phyloP scores from a whole-genome alignment of 805 yeast species.

The Metschnikowia anglica region DNA sequence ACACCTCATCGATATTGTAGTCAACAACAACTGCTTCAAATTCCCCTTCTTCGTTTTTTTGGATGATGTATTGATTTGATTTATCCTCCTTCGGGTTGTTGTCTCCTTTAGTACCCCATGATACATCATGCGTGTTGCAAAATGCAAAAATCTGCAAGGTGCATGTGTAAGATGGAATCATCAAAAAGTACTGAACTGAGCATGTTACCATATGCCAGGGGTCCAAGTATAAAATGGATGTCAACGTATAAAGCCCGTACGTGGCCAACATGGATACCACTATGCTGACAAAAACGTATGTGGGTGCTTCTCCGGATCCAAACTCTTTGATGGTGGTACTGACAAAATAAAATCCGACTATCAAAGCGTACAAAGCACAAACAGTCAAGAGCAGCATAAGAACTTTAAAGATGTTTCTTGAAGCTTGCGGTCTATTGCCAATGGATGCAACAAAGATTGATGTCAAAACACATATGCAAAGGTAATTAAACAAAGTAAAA shows the following conservation, averaged over 20 bases:
- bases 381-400: slow-evolving; percentile 71
- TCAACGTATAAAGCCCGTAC: slow-evolving; percentile 80
- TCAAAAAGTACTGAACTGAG: slow-evolving; percentile 79
- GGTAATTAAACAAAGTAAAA: slow-evolving; percentile 82
- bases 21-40: slow-evolving; percentile 78
- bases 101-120: slow-evolving; percentile 99
- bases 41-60: slow-evolving; percentile 76
- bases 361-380: slow-evolving; percentile 78
- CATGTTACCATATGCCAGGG: slow-evolving; percentile 97
- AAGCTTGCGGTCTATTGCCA: slow-evolving; percentile 98
- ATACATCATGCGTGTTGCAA: slow-evolving; percentile 96
- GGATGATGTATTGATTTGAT: slow-evolving; percentile 78
- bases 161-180: slow-evolving; percentile 90
- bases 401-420: slow-evolving; percentile 69
- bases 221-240: slow-evolving; percentile 83
- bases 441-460: slow-evolving; percentile 90
- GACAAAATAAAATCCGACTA: slow-evolving; percentile 82
- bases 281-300: slow-evolving; percentile 65
- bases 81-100: slow-evolving; percentile 62
- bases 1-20: slow-evolving; percentile 80
- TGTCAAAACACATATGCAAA: slow-evolving; percentile 77
- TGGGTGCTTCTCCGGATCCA: slow-evolving; percentile 41
- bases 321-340: slow-evolving; percentile 47
- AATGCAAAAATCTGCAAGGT: slow-evolving; percentile 93
- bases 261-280: slow-evolving; percentile 86